phyloP scores from a whole-genome alignment of 257 asterid species.

The Salvia splendens region DNA sequence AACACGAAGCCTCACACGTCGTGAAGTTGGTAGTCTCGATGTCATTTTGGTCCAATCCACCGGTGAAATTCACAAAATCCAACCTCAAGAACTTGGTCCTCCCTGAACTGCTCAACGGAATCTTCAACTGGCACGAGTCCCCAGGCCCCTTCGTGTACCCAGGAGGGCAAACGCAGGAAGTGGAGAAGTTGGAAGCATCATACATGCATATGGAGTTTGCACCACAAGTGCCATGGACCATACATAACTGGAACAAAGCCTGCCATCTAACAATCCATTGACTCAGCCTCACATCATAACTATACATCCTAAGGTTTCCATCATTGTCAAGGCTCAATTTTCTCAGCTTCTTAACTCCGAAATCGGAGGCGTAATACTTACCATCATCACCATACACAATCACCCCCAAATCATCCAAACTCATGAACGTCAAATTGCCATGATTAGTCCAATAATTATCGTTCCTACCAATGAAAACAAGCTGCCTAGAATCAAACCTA shows the following conservation, averaged over 20 bases:
- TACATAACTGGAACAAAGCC: conserved; percentile 58
- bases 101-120: conserved; percentile 31
- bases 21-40: conserved; percentile 42
- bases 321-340: conserved; percentile 67
- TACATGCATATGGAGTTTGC: conserved; percentile 59
- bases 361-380: conserved; percentile 48
- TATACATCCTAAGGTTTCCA: conserved; percentile 70
- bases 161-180: conserved; percentile 80
- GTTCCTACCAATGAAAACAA: conserved; percentile 36
- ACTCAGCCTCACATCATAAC: conserved; percentile 43
- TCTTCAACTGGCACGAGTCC: conserved; percentile 50
- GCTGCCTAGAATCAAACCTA: conserved; percentile 47
- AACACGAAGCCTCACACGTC: conserved; percentile 47
- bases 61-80: conserved; percentile 70
- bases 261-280: conserved; percentile 67
- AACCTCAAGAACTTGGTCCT: conserved; percentile 53
- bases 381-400: conserved; percentile 33
- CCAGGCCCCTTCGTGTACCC: conserved; percentile 44
- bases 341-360: conserved; percentile 48
- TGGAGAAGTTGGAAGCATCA: conserved; percentile 45
- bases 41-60: conserved; percentile 52
- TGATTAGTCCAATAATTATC: conserved; percentile 52
- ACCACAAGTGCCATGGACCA: conserved; percentile 69
- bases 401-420: conserved; percentile 46
- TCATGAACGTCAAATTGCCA: conserved; percentile 31